Evolutionary conservation across 2,329 filamentous ascomycete genomes (phyloP), one percentile per base, ranked within the genome.

Genomic region (Chrysoporthe cubensis): DNA sequence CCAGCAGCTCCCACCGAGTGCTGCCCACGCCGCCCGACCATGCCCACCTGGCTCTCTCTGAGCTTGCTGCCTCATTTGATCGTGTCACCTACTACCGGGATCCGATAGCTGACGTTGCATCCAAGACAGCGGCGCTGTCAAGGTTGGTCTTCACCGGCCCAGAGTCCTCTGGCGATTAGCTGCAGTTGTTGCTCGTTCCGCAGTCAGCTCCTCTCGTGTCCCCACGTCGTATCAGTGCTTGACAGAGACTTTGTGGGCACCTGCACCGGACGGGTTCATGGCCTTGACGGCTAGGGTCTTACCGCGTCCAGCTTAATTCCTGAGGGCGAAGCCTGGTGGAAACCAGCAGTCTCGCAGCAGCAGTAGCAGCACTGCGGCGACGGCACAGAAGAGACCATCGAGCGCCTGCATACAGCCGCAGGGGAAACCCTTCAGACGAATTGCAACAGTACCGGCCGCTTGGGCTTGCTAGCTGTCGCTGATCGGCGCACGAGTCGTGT

Each of bases 71-170:
- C 59, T 56, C 68, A 54, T 48, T 58, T 58, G 63, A 62, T 43
- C 37, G 62, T 59, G 42, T 66, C 59, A 64, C 50, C 64, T 59
- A 42, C 48, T 57, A 46, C 62, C 52, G 37, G 65, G 44, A 59
- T 66, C 58, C 52, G 61, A 57, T 65, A 42, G 62, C 68, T 69
- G 62, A 69, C 62, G 61, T 69, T 61, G 68, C 62, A 65, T 65
- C 56, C 62, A 65, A 52, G 50, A 65, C 63, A 66, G 66, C 52
- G 66, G 56, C 62, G 32, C 62, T 63, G 59, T 50, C 60, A 44
- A 44, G 59, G 52, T 63, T 54, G 52, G 40, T 59, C 52, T 63
- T 69, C 59, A 69, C 68, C 68, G 62, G 65, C 60, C 62, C 44
- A 56, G 48, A 59, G 59, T 52, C 62, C 43, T 44, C 57, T 66